A percentile compares a stretch with the other conserved stretches of the same genome.
phyloP scores from a whole-genome alignment of 805 yeast genomes.

The Kodamaea sagamina region DNA sequence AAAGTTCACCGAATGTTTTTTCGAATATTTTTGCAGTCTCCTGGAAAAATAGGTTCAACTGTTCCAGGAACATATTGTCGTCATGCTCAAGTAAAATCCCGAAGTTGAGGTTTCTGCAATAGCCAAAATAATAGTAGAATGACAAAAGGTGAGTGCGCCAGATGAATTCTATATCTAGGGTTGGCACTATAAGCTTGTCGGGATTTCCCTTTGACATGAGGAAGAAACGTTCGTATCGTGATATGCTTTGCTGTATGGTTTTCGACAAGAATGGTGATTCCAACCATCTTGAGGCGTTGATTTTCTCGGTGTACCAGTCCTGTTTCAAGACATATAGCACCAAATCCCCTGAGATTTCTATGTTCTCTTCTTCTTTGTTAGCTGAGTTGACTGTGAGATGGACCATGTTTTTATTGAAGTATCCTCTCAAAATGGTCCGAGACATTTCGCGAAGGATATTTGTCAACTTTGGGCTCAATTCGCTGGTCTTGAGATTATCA shows the following conservation, averaged over 20 bases:
- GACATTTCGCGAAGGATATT: neutral
- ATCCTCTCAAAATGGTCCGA: conserved; percentile 7
- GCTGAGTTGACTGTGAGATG: conserved; percentile 13
- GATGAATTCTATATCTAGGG: conserved; percentile 28
- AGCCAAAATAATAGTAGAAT: conserved; percentile 17
- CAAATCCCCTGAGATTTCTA: conserved; percentile 23
- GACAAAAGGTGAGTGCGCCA: conserved; percentile 31
- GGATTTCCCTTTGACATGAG: conserved; percentile 6
- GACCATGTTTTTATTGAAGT: conserved; percentile 18
- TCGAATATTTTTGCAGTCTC: conserved; percentile 18
- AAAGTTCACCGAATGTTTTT: conserved; percentile 7
- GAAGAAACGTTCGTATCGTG: conserved; percentile 23
- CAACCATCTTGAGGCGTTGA: conserved; percentile 23
- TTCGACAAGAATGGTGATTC: conserved; percentile 16
- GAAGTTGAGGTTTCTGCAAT: conserved; percentile 12
- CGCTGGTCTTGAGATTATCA: neutral
- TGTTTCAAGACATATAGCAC: conserved; percentile 28
- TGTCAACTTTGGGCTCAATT: neutral
- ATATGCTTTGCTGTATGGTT: conserved; percentile 17
- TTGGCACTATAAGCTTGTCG: conserved; percentile 20
- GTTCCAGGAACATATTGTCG: conserved; percentile 21
- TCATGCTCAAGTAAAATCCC: conserved; percentile 22
- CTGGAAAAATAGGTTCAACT: conserved; percentile 18
- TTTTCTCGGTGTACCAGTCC: conserved; percentile 23
- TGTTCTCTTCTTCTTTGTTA: neutral